Evolutionary conservation across 768 basidiomycete species (phyloP).

Genomic region (Strobilomyces confusus): DNA sequence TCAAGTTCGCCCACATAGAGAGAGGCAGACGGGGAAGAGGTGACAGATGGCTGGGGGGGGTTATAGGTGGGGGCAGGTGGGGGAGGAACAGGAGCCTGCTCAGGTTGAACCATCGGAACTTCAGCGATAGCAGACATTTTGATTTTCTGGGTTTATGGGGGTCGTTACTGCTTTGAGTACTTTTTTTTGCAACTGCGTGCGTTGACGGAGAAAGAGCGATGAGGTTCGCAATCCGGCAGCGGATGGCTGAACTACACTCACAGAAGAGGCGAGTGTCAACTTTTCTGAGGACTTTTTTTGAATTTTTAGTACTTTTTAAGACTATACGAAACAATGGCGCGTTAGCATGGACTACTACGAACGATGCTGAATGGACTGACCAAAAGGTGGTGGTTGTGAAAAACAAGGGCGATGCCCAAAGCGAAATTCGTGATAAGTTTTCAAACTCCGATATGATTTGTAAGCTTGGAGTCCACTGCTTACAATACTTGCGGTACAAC

Average conservation of each 20-base stretch:
- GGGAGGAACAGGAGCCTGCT: conserved; percentile 42
- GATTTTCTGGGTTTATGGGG: conserved; percentile 49
- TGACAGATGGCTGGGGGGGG: conserved; percentile 45
- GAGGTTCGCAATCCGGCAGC: conserved; percentile 12
- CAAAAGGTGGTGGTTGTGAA: conserved; percentile 66
- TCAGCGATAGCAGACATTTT: conserved; percentile 60
- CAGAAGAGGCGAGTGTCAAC: conserved; percentile 76
- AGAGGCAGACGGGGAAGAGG: conserved; percentile 80
- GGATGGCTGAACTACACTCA: conserved; percentile 33
- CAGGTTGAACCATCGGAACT: conserved; percentile 48
- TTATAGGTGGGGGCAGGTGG: conserved; percentile 53
- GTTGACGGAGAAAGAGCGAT: conserved; percentile 11
- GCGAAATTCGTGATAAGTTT: conserved; percentile 25
- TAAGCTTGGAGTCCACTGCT: background rate
- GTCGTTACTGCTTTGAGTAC: conserved; percentile 91
- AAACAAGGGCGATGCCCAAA: conserved; percentile 32
- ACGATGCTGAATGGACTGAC: conserved; percentile 34
- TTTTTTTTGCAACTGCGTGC: conserved; percentile 66
- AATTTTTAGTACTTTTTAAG: conserved; percentile 54
- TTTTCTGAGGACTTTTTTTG: conserved; percentile 66
- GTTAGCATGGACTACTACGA: conserved; percentile 14
- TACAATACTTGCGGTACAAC: too few relatives aligned
- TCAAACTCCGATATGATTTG: conserved; percentile 39
- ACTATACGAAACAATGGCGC: conserved; percentile 30
- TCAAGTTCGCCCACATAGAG: conserved; percentile 99